These are phyloP conservation scores for Triticum dicoccoides DNA, from an alignment of 176 grass and related monocot genomes.

Conservation along the genomic window DNA sequence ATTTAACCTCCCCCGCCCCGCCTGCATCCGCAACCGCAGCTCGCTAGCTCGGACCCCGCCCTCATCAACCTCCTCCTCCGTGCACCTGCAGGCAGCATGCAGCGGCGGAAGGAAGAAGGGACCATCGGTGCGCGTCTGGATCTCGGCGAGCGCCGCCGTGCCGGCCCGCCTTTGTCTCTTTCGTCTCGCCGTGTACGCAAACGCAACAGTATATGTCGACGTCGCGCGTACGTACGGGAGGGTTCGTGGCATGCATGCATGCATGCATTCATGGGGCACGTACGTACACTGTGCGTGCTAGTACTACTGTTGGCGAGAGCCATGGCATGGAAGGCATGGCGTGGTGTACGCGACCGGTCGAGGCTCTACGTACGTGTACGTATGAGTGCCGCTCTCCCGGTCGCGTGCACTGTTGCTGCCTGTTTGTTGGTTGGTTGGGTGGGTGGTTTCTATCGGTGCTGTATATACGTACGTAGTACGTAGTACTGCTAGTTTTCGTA, in stretches of 20 bases:
- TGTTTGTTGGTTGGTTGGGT: not conserved
- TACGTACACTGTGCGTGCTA: no score
- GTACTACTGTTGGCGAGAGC: not conserved
- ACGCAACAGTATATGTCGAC: not conserved
- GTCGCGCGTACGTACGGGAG: not conserved
- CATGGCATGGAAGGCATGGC: not conserved
- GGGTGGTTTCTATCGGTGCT: not conserved
- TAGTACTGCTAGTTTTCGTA: not conserved
- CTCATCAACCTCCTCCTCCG: not conserved
- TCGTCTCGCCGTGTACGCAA: not conserved
- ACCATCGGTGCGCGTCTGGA: not conserved
- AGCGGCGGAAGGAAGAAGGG: no score
- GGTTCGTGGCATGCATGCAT: not conserved
- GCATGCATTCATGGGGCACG: not conserved
- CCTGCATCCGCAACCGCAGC: conserved; percentile 17
- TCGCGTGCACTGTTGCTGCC: not conserved
- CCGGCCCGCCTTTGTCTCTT: not conserved
- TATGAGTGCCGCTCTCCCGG: not conserved
- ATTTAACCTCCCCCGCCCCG: not conserved
- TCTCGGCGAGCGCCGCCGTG: not conserved
- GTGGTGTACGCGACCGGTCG: not conserved
- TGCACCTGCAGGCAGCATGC: no score
- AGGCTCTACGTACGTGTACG: not conserved
- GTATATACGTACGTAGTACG: not conserved
- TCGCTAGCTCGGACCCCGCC: not conserved